Evolutionary conservation across 2,329 filamentous ascomycete genomes (phyloP).

Genomic region (Pyrenochaeta sp.): DNA sequence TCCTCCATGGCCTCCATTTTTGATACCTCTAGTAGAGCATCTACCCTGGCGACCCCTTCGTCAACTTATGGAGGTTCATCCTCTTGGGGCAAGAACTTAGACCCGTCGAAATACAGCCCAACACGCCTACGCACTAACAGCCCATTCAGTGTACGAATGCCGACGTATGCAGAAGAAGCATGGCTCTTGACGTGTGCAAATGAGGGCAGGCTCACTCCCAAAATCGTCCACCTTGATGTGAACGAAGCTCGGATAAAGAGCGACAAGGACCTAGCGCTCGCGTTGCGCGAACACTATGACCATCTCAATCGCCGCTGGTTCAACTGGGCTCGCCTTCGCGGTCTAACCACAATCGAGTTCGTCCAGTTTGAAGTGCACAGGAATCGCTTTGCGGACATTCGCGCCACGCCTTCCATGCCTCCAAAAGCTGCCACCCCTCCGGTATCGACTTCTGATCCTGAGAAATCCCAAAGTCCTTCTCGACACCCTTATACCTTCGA

Average conservation of each 20-base stretch:
- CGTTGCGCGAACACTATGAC: constrained; percentile 46
- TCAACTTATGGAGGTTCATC: constrained; percentile 38
- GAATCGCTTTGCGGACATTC: constrained; percentile 52
- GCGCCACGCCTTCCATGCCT: constrained; percentile 49
- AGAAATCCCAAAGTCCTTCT: constrained; percentile 27
- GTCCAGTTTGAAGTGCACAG: constrained; percentile 52
- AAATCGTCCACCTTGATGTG: constrained; percentile 50
- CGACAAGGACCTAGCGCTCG: constrained; percentile 48
- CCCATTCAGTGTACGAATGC: constrained; percentile 37
- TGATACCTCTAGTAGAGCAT: constrained; percentile 34
- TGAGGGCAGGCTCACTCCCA: constrained; percentile 48
- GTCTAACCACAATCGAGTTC: constrained; percentile 49
- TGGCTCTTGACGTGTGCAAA: constrained; percentile 52
- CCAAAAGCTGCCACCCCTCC: constrained; percentile 25
- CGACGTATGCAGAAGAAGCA: constrained; percentile 30
- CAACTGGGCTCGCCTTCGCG: constrained; percentile 43
- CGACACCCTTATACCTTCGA: constrained; percentile 48
- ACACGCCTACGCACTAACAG: constrained; percentile 27
- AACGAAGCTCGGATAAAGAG: constrained; percentile 40
- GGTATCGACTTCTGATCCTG: constrained; percentile 3
- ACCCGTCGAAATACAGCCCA: constrained; percentile 36
- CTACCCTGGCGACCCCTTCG: constrained; percentile 36
- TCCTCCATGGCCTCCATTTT: constrained; percentile 41
- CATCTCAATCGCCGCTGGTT: constrained; percentile 45
- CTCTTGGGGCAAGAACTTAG: constrained; percentile 24